Percentiles rank a stretch among this genome's conserved stretches.
phyloP scores from a whole-genome alignment of 805 yeast species.

The Saturnispora hagleri region DNA sequence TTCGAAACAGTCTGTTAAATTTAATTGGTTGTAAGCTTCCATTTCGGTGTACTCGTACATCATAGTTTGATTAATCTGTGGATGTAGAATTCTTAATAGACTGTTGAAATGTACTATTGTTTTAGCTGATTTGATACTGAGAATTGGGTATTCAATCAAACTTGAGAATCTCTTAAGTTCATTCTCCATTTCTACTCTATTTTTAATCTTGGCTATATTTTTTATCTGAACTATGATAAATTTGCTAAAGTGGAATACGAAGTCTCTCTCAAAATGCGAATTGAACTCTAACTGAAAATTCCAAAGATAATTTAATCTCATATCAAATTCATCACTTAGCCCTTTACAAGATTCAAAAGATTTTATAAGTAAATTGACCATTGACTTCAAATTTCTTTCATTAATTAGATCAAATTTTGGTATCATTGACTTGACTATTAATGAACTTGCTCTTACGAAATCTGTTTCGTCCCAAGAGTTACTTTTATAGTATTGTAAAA shows the following conservation, averaged over 20 bases:
- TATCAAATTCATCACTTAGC: background rate
- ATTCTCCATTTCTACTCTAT: constrained; percentile 1
- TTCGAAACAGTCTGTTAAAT: constrained; percentile 1
- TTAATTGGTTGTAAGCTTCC: background rate
- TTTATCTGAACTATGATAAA: background rate
- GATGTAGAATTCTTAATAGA: background rate
- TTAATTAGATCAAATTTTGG: background rate
- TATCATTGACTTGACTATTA: background rate
- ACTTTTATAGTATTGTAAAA: background rate
- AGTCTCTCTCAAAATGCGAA: background rate
- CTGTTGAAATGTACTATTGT: background rate
- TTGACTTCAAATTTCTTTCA: constrained; percentile 3
- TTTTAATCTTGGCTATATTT: background rate
- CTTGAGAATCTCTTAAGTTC: background rate
- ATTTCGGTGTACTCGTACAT: constrained; percentile 1
- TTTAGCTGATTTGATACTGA: background rate
- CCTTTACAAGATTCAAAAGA: background rate
- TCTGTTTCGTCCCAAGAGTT: constrained; percentile 2
- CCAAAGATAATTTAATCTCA: background rate
- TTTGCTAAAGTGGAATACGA: constrained; percentile 2
- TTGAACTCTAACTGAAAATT: background rate
- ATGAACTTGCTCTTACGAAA: background rate
- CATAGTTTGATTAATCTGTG: background rate
- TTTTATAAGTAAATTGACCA: background rate
- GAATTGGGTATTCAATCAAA: background rate